phyloP scores from a whole-genome alignment of 805 yeast genomes.

The Nakazawaea ishiwadae region DNA sequence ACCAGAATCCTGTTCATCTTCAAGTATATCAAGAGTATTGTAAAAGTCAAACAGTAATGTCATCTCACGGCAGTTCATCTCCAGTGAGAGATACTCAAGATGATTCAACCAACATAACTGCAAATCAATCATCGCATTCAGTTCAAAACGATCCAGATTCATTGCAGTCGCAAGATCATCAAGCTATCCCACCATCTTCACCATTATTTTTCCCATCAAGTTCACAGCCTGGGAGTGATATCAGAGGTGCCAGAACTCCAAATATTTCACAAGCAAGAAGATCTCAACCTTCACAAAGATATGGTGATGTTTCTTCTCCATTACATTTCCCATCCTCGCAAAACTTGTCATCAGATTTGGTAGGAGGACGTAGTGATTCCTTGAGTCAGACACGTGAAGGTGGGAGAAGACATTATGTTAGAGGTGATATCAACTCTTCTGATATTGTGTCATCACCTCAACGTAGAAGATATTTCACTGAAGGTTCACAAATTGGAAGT shows the following conservation, averaged over 20 bases:
- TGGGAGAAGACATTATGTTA: conserved; percentile 44
- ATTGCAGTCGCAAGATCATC: conserved; percentile 26
- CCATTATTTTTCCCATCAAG: conserved; percentile 52
- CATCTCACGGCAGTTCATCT: conserved; percentile 24
- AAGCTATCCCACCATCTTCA: conserved; percentile 44
- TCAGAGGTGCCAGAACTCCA: conserved; percentile 4
- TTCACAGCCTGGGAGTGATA: conserved; percentile 16
- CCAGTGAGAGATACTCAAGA: conserved; percentile 15
- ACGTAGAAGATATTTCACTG: conserved; percentile 56
- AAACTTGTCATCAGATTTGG: conserved; percentile 14
- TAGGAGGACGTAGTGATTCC: conserved; percentile 23
- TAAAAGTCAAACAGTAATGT: too few relatives aligned
- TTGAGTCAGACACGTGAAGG: conserved; percentile 39
- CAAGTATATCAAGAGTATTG: too few relatives aligned
- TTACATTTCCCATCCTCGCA: conserved; percentile 41
- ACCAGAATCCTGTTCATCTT: too few relatives aligned
- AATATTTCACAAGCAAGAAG: conserved; percentile 30
- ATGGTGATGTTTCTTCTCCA: conserved; percentile 41
- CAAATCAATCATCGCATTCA: conserved; percentile 15
- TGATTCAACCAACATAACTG: conserved; percentile 12
- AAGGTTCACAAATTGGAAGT: conserved; percentile 27
- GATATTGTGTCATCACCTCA: conserved; percentile 68
- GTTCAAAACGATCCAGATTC: conserved; percentile 33
- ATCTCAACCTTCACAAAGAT: conserved; percentile 17
- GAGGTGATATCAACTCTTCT: conserved; percentile 76